Percentiles rank a stretch among this genome's conserved stretches.
These are phyloP conservation scores for Zymoseptoria pseudotritici DNA, from an alignment of 2,329 filamentous ascomycete genomes.

Conservation along the genomic window DNA sequence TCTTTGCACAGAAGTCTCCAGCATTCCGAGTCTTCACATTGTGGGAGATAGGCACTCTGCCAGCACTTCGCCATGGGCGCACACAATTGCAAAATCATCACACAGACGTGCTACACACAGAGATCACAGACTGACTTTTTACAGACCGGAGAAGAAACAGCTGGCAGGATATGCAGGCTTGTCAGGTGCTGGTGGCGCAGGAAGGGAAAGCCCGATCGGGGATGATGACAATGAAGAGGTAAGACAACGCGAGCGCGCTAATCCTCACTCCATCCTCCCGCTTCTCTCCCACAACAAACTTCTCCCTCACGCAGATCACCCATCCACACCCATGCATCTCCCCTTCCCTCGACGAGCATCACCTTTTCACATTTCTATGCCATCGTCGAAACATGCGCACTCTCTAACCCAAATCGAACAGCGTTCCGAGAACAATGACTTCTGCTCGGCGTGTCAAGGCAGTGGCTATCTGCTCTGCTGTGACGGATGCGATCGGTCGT, in stretches of 20 bases:
- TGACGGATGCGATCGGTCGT: conserved; percentile 82
- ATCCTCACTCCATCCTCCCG: conserved; percentile 7
- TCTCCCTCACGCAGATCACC: conserved; percentile 16
- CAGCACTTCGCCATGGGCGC: background rate
- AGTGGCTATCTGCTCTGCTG: conserved; percentile 85
- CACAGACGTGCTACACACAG: conserved; percentile 3
- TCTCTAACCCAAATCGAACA: conserved; percentile 35
- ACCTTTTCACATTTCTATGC: conserved; percentile 15
- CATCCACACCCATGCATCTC: conserved; percentile 24
- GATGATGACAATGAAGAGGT: conserved; percentile 52
- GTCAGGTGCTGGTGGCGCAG: conserved; percentile 54
- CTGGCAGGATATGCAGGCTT: conserved; percentile 61
- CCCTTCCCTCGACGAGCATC: conserved; percentile 20
- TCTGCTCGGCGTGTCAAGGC: conserved; percentile 77
- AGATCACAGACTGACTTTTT: conserved; percentile 18
- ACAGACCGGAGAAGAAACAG: conserved; percentile 70
- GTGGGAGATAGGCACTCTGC: background rate
- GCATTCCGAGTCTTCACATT: background rate
- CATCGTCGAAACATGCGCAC: conserved; percentile 11
- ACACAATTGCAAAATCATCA: background rate
- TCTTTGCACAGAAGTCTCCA: background rate
- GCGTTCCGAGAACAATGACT: conserved; percentile 68
- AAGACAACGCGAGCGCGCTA: conserved; percentile 33
- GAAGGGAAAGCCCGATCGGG: conserved; percentile 54
- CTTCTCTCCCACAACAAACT: conserved; percentile 9